Base-by-base conservation (phyloP, 495 filamentous ascomycete genomes). In the Oidiodendron maius region DNA sequence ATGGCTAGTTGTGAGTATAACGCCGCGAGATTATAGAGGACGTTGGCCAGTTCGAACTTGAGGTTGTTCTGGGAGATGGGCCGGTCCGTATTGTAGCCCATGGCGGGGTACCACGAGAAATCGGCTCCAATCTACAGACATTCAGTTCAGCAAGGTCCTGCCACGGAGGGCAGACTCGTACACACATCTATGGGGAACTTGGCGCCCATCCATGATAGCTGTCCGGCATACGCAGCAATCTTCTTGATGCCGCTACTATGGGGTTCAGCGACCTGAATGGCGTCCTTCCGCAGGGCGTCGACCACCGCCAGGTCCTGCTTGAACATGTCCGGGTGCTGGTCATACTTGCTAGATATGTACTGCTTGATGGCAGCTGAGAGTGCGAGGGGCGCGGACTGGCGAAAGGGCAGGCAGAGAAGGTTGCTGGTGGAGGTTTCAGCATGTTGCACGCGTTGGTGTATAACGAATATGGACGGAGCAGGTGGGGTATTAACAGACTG, bases 301-400 rank as follows among this genome's bases (percentile, higher is more conserved):
- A 98, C 89, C 50, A 84, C 76, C 46, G 93, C 77, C 34, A 98
- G 77, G 68, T 98, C 93, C 42, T 86, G 75, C 51, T 82, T 77
- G 66, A 98, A 98, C 89, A 96, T 95, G 64, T 95, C 89, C 45
- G 94, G 93, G 65, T 96, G 93, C 63, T 98, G 93, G 67, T 97
- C 93, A 84, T 98, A 98, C 77, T 97, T 96, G 61, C 81, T 85
- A 34, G 88, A 95, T 53, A 98, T 98, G 70, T 98, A 97, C 60
- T 95, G 87, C 53, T 87, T 90, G 58, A 98, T 89, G 28, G 91
- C 84, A 55, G 72, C 67, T 28, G 88, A 84, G 30, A 97, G 74
- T 48, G 82, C 83, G 43, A 95, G 74, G 24, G 81, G 67, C 53
- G 84, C 78, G 35, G 89, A 89, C 55, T 81, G 85, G 52, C 93